Evolutionary conservation across 805 yeast species (phyloP).

Genomic region (Wickerhamomyces mucosus): DNA sequence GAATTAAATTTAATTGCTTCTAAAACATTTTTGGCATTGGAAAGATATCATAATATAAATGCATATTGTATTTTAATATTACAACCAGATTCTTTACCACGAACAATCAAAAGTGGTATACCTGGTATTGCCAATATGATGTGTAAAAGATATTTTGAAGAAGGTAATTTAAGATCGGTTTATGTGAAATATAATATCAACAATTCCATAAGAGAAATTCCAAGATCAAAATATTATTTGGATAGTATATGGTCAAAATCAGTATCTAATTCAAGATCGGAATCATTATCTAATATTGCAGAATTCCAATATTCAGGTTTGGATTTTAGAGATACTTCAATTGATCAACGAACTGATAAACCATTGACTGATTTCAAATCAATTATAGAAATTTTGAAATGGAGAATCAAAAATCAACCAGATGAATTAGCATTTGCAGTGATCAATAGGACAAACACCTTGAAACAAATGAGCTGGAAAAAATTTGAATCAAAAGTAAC

Average conservation of each 20-base stretch:
- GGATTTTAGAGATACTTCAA: slow-evolving; percentile 63
- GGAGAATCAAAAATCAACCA: slow-evolving; percentile 64
- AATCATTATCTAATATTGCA: slow-evolving; percentile 43
- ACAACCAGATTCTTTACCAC: slow-evolving; percentile 72
- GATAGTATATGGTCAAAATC: slow-evolving; percentile 77
- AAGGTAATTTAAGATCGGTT: slow-evolving; percentile 70
- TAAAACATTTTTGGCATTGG: slow-evolving; percentile 35
- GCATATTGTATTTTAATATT: slow-evolving; percentile 77
- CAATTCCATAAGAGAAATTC: slow-evolving; percentile 52
- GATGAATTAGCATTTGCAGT: slow-evolving; percentile 70
- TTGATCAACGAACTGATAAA: slow-evolving; percentile 72
- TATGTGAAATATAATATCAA: slow-evolving; percentile 73
- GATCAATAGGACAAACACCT: slow-evolving; percentile 30
- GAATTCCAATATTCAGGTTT: slow-evolving; percentile 74
- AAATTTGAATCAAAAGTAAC: slow-evolving; percentile 70
- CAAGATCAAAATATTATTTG: slow-evolving; percentile 62
- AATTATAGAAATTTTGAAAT: slow-evolving; percentile 65
- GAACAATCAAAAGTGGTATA: slow-evolving; percentile 77
- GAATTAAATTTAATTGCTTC: slow-evolving; percentile 41
- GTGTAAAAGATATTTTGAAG: slow-evolving; percentile 65
- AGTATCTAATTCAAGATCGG: slow-evolving; percentile 48
- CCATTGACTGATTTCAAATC: slow-evolving; percentile 64
- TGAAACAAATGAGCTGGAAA: slow-evolving; percentile 63
- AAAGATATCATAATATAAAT: slow-evolving; percentile 59
- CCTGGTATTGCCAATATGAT: slow-evolving; percentile 88